These are phyloP conservation scores for Eimeria sp. DNA, from an alignment of 169 alveolate species.

Conservation along the genomic window DNA sequence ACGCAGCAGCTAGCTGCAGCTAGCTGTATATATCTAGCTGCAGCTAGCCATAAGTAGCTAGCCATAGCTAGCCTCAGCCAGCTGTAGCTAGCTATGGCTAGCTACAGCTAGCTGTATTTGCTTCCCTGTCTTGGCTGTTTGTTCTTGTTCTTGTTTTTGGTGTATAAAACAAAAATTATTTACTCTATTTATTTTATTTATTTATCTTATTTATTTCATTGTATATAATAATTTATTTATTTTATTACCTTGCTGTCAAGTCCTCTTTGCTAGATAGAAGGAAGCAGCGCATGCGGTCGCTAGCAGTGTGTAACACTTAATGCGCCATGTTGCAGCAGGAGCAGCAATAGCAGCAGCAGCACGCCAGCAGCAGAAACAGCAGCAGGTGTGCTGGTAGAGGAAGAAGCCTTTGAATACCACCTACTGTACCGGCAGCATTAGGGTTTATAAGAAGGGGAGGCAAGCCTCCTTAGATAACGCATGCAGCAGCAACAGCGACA, in stretches of 20 bases:
- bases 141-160: not conserved
- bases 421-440: not conserved
- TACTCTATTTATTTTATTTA: too few species aligned
- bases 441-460: not conserved
- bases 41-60: not conserved
- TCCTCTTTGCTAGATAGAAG: too few species aligned
- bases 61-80: not conserved
- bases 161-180: not conserved
- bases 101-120: not conserved
- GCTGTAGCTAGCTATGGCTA: not conserved
- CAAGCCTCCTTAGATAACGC: too few species aligned
- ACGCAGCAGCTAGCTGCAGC: not conserved
- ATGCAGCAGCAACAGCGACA: too few species aligned
- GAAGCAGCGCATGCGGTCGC: too few species aligned
- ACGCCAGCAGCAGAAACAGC: not conserved
- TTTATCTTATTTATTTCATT: too few species aligned
- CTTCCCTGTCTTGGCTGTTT: not conserved
- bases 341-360: not conserved
- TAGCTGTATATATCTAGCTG: not conserved
- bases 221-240: too few species aligned
- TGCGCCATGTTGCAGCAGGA: not conserved
- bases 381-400: too few species aligned
- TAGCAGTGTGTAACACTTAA: too few species aligned
- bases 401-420: too few species aligned
- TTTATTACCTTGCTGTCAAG: too few species aligned